Evolutionary conservation across 352 stramenopile genomes (phyloP).

Genomic region (Hyaloperonospora brassicae): DNA sequence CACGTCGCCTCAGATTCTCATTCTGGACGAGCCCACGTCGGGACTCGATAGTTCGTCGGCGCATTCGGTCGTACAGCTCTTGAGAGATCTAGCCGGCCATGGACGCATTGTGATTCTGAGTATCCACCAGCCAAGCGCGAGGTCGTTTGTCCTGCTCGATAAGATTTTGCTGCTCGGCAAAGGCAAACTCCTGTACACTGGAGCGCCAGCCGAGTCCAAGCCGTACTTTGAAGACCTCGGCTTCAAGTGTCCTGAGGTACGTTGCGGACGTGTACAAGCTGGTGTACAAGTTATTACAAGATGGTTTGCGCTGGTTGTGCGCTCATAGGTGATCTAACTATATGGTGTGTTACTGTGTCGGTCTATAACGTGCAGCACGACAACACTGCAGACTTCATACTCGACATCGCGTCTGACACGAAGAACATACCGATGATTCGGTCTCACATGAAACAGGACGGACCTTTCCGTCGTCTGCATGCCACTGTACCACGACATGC

Average conservation of each 20-base stretch:
- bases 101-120: conserved; percentile 79
- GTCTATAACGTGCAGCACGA: conserved; percentile 35
- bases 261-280: conserved; percentile 2
- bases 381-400: conserved; percentile 76
- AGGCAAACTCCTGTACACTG: conserved; percentile 61
- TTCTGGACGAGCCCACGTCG: conserved; percentile 89
- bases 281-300: no score
- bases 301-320: neutral
- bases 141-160: conserved; percentile 87
- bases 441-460: conserved; percentile 30
- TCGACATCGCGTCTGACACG: conserved; percentile 60
- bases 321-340: conserved; percentile 3
- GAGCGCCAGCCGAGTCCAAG: conserved; percentile 39
- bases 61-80: conserved; percentile 84
- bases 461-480: neutral
- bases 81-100: conserved; percentile 77
- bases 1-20: conserved; percentile 77
- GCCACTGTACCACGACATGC: conserved; percentile 21
- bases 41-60: conserved; percentile 88
- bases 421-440: conserved; percentile 57
- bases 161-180: conserved; percentile 86
- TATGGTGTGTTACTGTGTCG: conserved; percentile 2
- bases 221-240: conserved; percentile 54
- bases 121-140: conserved; percentile 87
- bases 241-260: conserved; percentile 53